These are phyloP conservation scores for Nemania abortiva DNA, from an alignment of 2,329 filamentous ascomycete species.

Conservation along the genomic window DNA sequence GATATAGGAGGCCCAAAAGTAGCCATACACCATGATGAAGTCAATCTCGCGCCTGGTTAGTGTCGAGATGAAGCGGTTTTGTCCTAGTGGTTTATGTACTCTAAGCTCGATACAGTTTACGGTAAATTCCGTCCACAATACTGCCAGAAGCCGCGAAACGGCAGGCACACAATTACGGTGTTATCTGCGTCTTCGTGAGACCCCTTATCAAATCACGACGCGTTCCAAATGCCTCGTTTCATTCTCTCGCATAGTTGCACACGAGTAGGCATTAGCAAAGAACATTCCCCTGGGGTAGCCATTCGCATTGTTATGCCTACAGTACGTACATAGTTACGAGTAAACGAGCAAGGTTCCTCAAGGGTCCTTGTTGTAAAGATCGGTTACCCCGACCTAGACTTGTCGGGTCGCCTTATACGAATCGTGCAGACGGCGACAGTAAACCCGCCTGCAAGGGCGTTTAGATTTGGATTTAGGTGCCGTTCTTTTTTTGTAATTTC, in stretches of 20 bases:
- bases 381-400: not conserved
- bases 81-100: constrained; percentile 5
- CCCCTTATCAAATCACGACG: not conserved
- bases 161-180: no score
- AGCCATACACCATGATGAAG: not conserved
- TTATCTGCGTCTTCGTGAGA: not conserved
- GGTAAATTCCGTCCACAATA: constrained; percentile 20
- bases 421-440: constrained; percentile 16
- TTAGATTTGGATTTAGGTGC: constrained; percentile 4
- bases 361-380: not conserved
- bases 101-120: not conserved
- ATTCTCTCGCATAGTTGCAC: not conserved
- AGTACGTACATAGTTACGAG: not conserved
- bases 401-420: constrained; percentile 21
- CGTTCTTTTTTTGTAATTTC: constrained; percentile 4
- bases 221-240: not conserved
- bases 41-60: not conserved
- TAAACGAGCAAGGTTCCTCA: not conserved
- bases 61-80: constrained; percentile 2
- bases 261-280: not conserved
- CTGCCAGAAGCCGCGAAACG: not conserved
- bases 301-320: not conserved
- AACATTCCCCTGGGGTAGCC: not conserved
- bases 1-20: not conserved
- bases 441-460: not conserved